These are phyloP conservation scores for Malus domestica DNA, from an alignment of 306 rosid species.

Conservation along the genomic window DNA sequence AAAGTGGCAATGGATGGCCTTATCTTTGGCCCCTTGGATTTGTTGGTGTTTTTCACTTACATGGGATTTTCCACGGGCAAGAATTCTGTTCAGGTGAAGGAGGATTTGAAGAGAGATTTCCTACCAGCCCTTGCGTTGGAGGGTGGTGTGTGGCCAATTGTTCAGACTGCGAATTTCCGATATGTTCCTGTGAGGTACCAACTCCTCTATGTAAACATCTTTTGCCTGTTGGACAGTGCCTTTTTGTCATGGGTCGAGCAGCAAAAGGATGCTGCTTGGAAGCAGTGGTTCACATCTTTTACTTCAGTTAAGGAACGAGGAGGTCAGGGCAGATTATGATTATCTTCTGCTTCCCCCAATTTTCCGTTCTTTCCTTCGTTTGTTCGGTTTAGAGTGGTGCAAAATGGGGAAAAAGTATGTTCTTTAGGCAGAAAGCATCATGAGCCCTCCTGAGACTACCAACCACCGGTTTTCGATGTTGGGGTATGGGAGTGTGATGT, in stretches of 20 bases:
- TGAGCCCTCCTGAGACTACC: background rate
- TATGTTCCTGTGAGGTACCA: slow-evolving; percentile 83
- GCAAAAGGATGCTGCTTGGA: slow-evolving; percentile 90
- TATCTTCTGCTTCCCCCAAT: background rate
- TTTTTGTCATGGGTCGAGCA: slow-evolving; percentile 96
- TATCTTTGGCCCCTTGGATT: slow-evolving; percentile 71
- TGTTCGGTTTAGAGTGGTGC: background rate
- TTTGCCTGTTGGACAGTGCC: slow-evolving; percentile 86
- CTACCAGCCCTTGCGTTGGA: slow-evolving; percentile 69
- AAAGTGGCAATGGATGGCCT: slow-evolving; percentile 69
- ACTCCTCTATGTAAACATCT: slow-evolving; percentile 79
- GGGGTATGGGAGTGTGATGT: background rate
- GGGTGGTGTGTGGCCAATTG: slow-evolving; percentile 80
- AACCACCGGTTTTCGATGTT: background rate
- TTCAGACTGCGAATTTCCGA: slow-evolving; percentile 79
- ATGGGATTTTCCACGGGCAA: slow-evolving; percentile 80
- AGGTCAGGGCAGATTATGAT: slow-evolving; percentile 25
- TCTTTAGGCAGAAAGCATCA: background rate
- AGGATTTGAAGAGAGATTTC: slow-evolving; percentile 79
- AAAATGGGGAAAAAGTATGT: background rate
- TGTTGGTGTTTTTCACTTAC: slow-evolving; percentile 67
- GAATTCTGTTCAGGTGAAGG: slow-evolving; percentile 61
- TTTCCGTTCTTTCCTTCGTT: background rate
- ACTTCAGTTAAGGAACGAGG: slow-evolving; percentile 40
- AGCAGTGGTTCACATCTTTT: slow-evolving; percentile 67